phyloP scores from a whole-genome alignment of 371 early-diverging fungal species.

The Coemansia linderi region DNA sequence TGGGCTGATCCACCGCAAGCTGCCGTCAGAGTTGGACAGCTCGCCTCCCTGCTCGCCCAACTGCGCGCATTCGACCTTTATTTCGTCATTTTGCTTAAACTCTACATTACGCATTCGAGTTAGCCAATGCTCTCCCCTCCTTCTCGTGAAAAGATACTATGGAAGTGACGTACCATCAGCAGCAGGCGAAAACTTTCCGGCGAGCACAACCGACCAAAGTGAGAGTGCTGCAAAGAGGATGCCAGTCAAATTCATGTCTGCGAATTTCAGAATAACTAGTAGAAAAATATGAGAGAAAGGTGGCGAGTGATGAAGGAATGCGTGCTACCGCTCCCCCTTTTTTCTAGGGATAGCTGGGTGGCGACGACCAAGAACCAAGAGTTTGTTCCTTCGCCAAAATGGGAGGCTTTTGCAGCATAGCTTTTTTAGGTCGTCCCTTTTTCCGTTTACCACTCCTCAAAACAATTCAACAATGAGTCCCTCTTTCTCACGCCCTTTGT shows the following conservation, averaged over 20 bases:
- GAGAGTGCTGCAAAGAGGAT: neutral
- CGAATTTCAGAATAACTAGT: neutral
- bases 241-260: conserved; percentile 3
- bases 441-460: too few relatives aligned
- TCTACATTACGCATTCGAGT: conserved; percentile 7
- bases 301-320: neutral
- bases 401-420: too few relatives aligned
- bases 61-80: conserved; percentile 32
- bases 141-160: neutral
- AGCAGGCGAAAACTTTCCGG: neutral
- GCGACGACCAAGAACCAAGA: too few relatives aligned
- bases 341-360: too few relatives aligned
- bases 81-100: conserved; percentile 24
- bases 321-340: neutral
- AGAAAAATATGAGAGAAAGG: neutral
- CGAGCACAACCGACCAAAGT: neutral
- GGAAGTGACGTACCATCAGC: neutral
- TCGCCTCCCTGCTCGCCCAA: conserved; percentile 9
- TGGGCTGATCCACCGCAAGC: conserved; percentile 16
- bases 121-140: neutral
- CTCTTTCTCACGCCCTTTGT: too few relatives aligned
- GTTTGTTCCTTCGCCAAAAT: too few relatives aligned
- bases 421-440: too few relatives aligned
- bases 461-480: too few relatives aligned
- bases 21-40: conserved; percentile 6